These are phyloP conservation scores for Pelargonium citronellum DNA, from an alignment of 441 rosid genomes.

Conservation along the genomic window DNA sequence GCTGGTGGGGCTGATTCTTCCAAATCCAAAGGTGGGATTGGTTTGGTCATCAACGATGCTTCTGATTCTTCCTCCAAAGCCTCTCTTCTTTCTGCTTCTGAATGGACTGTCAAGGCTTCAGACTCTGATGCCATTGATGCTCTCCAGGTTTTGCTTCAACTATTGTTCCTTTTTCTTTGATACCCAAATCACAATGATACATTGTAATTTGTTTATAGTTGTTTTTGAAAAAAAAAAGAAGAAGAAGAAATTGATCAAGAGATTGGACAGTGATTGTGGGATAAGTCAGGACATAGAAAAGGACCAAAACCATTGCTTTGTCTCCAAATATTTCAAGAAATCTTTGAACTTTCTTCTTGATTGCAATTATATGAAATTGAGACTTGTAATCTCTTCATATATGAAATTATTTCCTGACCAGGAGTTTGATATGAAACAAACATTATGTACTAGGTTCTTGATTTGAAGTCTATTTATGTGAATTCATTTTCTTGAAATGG, in stretches of 20 bases:
- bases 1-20: conserved; percentile 29
- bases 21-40: conserved; percentile 61
- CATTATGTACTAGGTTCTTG: background rate
- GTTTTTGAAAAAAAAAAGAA: too few species aligned
- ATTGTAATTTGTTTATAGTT: too few species aligned
- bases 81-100: conserved; percentile 41
- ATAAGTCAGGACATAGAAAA: background rate
- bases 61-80: conserved; percentile 46
- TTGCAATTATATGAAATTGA: too few species aligned
- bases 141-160: conserved; percentile 53
- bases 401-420: too few species aligned
- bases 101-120: conserved; percentile 72
- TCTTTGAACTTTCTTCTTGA: too few species aligned
- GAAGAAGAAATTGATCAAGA: too few species aligned
- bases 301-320: background rate
- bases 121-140: conserved; percentile 93
- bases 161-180: background rate
- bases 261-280: too few species aligned
- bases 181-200: background rate
- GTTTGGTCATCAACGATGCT: conserved; percentile 56
- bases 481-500: background rate
- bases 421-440: background rate
- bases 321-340: too few species aligned
- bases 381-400: too few species aligned
- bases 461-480: background rate